phyloP scores from a whole-genome alignment of 1,139 yeast genomes.

The Meyerozyma elateridarum region DNA sequence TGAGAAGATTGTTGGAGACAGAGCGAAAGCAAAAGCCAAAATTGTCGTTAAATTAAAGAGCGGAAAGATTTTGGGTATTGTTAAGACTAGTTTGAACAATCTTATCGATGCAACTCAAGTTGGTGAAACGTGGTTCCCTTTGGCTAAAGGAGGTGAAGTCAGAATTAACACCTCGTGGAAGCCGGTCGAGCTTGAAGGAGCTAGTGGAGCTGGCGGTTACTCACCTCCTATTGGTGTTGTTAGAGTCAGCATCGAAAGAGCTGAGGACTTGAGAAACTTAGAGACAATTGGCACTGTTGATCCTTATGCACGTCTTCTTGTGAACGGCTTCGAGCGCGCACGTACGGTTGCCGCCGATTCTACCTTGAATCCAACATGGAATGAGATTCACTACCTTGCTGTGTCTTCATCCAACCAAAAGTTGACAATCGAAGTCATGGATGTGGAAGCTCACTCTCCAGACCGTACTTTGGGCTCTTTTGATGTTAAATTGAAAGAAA shows the following conservation, averaged over 20 bases:
- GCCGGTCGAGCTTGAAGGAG: conserved; percentile 69
- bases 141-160: conserved; percentile 68
- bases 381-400: conserved; percentile 76
- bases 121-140: conserved; percentile 71
- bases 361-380: conserved; percentile 78
- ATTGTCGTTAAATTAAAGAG: conserved; percentile 56
- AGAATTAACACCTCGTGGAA: conserved; percentile 74
- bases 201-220: conserved; percentile 71
- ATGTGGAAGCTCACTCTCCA: conserved; percentile 66
- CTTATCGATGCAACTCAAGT: conserved; percentile 74
- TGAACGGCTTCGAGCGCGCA: conserved; percentile 71
- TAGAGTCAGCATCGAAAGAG: conserved; percentile 67
- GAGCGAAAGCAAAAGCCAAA: conserved; percentile 63
- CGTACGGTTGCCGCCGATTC: conserved; percentile 72
- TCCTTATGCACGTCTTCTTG: conserved; percentile 79
- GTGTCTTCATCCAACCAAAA: conserved; percentile 78
- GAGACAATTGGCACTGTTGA: conserved; percentile 89
- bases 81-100: conserved; percentile 62
- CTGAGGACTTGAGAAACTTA: conserved; percentile 71
- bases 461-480: conserved; percentile 87
- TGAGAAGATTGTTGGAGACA: conserved; percentile 73
- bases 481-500: conserved; percentile 60
- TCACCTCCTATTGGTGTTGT: conserved; percentile 91
- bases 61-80: conserved; percentile 55
- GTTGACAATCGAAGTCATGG: conserved; percentile 86